Base-by-base conservation (phyloP, 108 stramenopile genomes). In the Cyclotella kingstonii region DNA sequence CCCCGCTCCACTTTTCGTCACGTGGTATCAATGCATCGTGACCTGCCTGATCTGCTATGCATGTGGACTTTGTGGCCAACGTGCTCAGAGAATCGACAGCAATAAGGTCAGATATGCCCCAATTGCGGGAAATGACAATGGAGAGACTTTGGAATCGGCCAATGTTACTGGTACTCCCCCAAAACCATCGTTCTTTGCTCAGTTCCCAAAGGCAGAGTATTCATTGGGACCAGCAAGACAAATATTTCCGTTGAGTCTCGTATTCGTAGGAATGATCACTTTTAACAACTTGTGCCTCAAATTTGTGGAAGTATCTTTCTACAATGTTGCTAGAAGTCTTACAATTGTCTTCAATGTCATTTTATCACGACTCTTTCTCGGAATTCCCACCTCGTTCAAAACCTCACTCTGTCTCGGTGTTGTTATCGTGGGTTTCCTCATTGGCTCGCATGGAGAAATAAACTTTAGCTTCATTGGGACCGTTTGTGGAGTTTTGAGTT, bases 231-330 rank as follows among this genome's bases (percentile, higher is more conserved):
- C 65, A 6, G 90, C 83, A 6, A 58, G 31, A 22, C 76, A 80
- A 52, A 70, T 97, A 23, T 72, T 91, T 56, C 92, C 93, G 1
- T 69, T 97, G 26, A 81, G 78, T 30, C 12, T 91, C 14, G 63
- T 97, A 25, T 97, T 97, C 69, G 96, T 97, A 40, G 87, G 92
- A 4, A 97, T 97, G 96, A 93, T 97, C 42, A 89, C 90, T 33
- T 95, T 96, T 74, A 97, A 97, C 79, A 96, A 97, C 71, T 67
- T 97, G 25, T 95, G 94, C 46, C 71, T 97, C 42, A 90, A 96
- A 63, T 90, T 76, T 71, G 96, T 97, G 28, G 89, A 96, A 70
- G 96, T 97, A 8, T 95, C 94, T 10, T 97, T 96, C 80, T 96
- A 97, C 85, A 95, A 96, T 54, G 95, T 97, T 19, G 96, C 96